Evolutionary conservation across 106 monocot genomes (phyloP), one percentile per base, ranked within the genome.

Genomic region (Apostasia shenzhenica): DNA sequence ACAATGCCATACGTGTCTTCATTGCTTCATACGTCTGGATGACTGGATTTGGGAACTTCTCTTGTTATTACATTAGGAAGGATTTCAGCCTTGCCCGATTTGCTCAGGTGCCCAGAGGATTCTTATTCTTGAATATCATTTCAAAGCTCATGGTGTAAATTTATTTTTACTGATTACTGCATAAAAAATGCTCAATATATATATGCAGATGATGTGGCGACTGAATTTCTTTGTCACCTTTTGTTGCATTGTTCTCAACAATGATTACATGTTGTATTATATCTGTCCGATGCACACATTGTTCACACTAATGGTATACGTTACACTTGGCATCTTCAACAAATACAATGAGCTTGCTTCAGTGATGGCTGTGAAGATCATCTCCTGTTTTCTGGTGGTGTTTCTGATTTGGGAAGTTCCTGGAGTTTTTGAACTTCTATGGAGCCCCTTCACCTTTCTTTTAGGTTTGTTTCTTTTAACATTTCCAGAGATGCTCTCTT

Each of bases 221-320:
- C 53, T 97, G 55, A 97, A 97, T 73, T 87, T 97, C 70, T 89
- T 97, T 47, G 95, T 97, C 70, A 56, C 78, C 1, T 97, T 97
- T 55, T 84, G 86, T 57, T 97, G 92, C 79, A 87, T 97, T 59
- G 81, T 92, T 64, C 77, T 97, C 70, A 92, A 97, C 84, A 97
- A 97, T 73, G 92, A 97, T 79, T 97, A 83, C 69, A 89, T 89
- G 86, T 58, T 97, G 57, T 97, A 97, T 75, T 97, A 97, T 69
- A 97, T 97, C 8, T 97, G 92, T 57, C 95, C 95, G 46, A 97
- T 97, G 95, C 95, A 97, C 77, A 97, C 95, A 3, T 77, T 97
- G 4, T 97, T 97, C 74, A 97, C 95, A 45, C 82, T 97, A 7
- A 97, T 97, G 95, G 86, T 97, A 50, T 97, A 97, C 80, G 85